Evolutionary conservation across 108 stramenopile species (phyloP), one percentile per base, ranked within the genome.

Genomic region (Cafeteria roenbergensis): DNA sequence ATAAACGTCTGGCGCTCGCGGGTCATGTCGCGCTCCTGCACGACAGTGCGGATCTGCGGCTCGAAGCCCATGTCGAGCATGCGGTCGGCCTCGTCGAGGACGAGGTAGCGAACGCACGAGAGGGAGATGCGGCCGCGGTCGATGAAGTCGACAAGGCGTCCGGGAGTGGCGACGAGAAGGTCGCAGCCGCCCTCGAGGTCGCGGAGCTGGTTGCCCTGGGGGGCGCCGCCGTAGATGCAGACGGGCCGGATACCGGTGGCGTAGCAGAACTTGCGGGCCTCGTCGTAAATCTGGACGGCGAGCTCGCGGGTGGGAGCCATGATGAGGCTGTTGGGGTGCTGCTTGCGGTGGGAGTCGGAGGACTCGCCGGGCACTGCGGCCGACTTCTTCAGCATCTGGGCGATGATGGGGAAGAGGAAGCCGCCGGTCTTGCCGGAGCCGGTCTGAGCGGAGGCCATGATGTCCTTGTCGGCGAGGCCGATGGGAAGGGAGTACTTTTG

Each of bases 31-130:
- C 71, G 70, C 42, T 63, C 54, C 52, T 75, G 75, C 67, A 97
- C 79, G 68, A 99, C 93, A 64, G 86, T 86, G 25, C 97, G 87
- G 77, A 99, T 99, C 74, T 99, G 93, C 1, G 97, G 97, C 75
- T 99, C 97, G 70, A 99, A 99, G 30, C 97, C 97, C 97, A 92
- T 88, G 76, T 94, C 89, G 55, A 89, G 77, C 88, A 91, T 89
- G 37, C 87, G 72, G 73, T 90, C 88, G 31, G 94, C 94, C 79
- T 95, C 94, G 70, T 95, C 94, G 55, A 92, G 75, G n/a, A 99
- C 93, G 58, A 99, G 70, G 64, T 85, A 95, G 69, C 83, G 86
- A 51, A 94, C 80, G 52, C 65, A 53, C 27, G 76, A 70, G 57
- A 99, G 75, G 71, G 88, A 77, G n/a, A 84, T 84, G 68, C 89